Evolutionary conservation across 192 early-diverging fungal genomes (phyloP).

Genomic region (Oehlia diaphana): DNA sequence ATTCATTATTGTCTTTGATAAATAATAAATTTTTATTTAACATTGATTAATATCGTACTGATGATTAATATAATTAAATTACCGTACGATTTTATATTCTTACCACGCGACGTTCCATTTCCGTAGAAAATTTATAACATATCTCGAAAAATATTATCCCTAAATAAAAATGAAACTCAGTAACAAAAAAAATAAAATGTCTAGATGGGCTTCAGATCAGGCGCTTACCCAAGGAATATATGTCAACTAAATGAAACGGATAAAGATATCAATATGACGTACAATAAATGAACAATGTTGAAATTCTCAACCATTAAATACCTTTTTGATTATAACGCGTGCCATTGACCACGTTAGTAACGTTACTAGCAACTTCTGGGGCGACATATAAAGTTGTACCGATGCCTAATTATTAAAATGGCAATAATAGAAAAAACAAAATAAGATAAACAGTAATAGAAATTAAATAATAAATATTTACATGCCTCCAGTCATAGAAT

Average conservation of each 20-base stretch:
- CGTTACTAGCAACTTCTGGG: slow-evolving; percentile 43
- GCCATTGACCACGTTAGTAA: slow-evolving; percentile 40
- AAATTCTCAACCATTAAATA: not conserved
- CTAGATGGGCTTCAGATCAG: too few relatives aligned
- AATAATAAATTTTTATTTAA: not conserved
- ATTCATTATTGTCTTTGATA: slow-evolving; percentile 57
- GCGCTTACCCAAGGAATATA: slow-evolving; percentile 65
- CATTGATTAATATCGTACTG: too few relatives aligned
- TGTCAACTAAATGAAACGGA: slow-evolving; percentile 53
- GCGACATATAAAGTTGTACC: slow-evolving; percentile 94
- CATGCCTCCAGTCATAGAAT: slow-evolving; percentile 64
- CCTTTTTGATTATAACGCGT: slow-evolving; percentile 70
- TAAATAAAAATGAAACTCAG: not conserved
- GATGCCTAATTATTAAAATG: slow-evolving; percentile 44
- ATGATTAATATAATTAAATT: not conserved
- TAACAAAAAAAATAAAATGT: not conserved
- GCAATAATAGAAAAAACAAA: not conserved
- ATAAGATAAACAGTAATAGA: not conserved
- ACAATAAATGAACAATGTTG: not conserved
- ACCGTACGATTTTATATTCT: not conserved
- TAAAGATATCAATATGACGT: not conserved
- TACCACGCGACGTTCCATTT: slow-evolving; percentile 69
- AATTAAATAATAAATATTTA: not conserved
- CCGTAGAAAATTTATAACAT: slow-evolving; percentile 70
- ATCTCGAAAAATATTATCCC: slow-evolving; percentile 79